A percentile compares a stretch with the other conserved stretches of the same genome.
These are phyloP conservation scores for Schwanniomyces etchellsii DNA, from an alignment of 1,139 yeast genomes.

Conservation along the genomic window DNA sequence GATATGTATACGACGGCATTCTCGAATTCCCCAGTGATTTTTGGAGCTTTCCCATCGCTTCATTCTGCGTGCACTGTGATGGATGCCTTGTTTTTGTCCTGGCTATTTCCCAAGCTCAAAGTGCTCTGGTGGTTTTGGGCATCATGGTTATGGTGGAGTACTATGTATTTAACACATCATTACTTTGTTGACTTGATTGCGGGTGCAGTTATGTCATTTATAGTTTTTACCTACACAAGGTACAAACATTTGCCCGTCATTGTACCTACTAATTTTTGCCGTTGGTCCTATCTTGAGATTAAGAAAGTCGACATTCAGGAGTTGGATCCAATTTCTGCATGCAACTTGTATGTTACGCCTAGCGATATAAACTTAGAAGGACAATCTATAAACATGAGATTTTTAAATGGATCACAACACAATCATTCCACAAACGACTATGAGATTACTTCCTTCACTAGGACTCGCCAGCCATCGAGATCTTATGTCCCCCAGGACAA, in stretches of 20 bases:
- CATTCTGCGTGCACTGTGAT: constrained; percentile 92
- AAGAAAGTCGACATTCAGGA: constrained; percentile 20
- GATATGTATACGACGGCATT: constrained; percentile 87
- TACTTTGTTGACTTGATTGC: constrained; percentile 89
- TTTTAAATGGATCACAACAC: constrained; percentile 4
- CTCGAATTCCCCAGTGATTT: constrained; percentile 83
- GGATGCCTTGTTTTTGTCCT: constrained; percentile 82
- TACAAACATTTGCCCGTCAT: constrained; percentile 69
- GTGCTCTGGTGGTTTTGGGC: constrained; percentile 71
- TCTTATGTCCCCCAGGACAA: constrained; percentile 12
- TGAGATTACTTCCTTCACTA: constrained; percentile 23
- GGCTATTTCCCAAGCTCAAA: constrained; percentile 68
- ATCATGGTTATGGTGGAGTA: constrained; percentile 95
- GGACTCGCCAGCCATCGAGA: constrained; percentile 31
- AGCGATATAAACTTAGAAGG: constrained; percentile 1
- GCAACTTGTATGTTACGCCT: constrained; percentile 3
- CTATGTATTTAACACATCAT: constrained; percentile 95
- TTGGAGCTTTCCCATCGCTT: constrained; percentile 97
- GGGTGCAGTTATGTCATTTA: constrained; percentile 73
- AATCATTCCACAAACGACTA: constrained; percentile 8
- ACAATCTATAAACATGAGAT: constrained; percentile 1
- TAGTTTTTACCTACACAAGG: constrained; percentile 69
- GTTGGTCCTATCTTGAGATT: constrained; percentile 70
- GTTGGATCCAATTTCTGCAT: constrained; percentile 29
- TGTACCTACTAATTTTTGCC: constrained; percentile 59